A percentile compares a stretch with the other conserved stretches of the same genome.
Conservation (phyloP, 1,139 yeast genomes). For the Wickerhamomyces sp. region DNA sequence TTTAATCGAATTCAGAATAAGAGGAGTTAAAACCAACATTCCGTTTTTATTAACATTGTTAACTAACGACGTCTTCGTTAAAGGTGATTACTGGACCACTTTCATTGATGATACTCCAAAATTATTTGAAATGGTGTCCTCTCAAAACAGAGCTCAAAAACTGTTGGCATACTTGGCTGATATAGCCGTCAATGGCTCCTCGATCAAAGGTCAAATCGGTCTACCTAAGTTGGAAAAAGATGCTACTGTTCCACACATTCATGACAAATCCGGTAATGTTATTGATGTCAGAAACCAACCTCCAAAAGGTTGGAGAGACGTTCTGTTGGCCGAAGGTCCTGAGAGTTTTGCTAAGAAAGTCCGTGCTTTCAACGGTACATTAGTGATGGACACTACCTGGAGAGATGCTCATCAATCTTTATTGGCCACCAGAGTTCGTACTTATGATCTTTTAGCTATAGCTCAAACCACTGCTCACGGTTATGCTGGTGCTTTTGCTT, state of each 20-base stretch:
- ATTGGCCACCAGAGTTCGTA: conserved; percentile 95
- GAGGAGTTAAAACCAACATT: conserved; percentile 98
- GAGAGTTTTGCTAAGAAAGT: conserved; percentile 85
- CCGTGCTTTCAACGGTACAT: conserved; percentile 77
- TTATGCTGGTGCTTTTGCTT: conserved; percentile 82
- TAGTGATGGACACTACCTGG: conserved; percentile 98
- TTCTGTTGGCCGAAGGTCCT: conserved; percentile 80
- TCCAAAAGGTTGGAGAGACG: conserved; percentile 88
- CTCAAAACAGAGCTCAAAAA: conserved; percentile 96
- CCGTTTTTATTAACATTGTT: conserved; percentile 92
- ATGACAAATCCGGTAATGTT: conserved; percentile 48
- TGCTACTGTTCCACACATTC: conserved; percentile 70
- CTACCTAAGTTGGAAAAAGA: conserved; percentile 75
- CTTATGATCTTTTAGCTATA: conserved; percentile 83
- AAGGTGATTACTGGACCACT: conserved; percentile 95
- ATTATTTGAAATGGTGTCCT: conserved; percentile 88
- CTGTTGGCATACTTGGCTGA: conserved; percentile 86
- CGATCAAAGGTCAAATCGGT: conserved; percentile 93
- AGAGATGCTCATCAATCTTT: conserved; percentile 99
- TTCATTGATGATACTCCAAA: conserved; percentile 97
- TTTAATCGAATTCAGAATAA: conserved; percentile 91
- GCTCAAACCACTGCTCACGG: conserved; percentile 95
- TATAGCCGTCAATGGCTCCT: conserved; percentile 90
- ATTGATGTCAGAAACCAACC: conserved; percentile 57
- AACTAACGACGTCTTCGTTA: conserved; percentile 85